Percentiles rank a stretch among this genome's conserved stretches.
These are phyloP conservation scores for Penicillium paradoxum DNA, from an alignment of 495 filamentous ascomycete genomes.

Conservation along the genomic window DNA sequence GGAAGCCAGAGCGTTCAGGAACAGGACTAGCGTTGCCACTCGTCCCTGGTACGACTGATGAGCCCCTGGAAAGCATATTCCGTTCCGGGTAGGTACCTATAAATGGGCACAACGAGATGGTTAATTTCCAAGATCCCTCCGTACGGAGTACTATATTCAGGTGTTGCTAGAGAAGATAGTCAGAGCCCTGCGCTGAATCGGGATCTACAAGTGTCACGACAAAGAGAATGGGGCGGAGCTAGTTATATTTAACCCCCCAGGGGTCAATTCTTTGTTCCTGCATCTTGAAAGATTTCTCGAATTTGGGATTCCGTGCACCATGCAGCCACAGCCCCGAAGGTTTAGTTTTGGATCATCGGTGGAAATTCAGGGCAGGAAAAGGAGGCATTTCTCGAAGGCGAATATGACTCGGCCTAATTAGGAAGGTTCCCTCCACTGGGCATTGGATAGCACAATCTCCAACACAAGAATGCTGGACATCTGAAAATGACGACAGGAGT, in stretches of 20 bases:
- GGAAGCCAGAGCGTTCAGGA: conserved; percentile 27
- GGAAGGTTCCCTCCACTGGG: too few relatives aligned
- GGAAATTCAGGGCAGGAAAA: not conserved
- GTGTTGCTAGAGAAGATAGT: not conserved
- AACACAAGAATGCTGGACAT: conserved; percentile 13
- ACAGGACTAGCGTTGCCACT: conserved; percentile 32
- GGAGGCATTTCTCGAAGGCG: too few relatives aligned
- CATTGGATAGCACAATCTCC: conserved; percentile 4
- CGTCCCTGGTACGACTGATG: conserved; percentile 16
- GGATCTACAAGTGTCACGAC: not conserved
- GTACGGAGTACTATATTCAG: not conserved
- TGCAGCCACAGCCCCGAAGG: not conserved
- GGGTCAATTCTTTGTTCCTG: not conserved
- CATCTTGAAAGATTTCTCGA: not conserved
- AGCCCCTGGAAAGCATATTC: conserved; percentile 2
- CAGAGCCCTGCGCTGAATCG: not conserved
- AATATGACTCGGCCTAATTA: too few relatives aligned
- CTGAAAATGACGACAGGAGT: conserved; percentile 7
- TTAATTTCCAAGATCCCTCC: too few relatives aligned
- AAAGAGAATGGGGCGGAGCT: conserved; percentile 1
- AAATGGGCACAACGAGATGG: too few relatives aligned
- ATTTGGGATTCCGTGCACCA: not conserved
- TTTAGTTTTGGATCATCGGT: too few relatives aligned
- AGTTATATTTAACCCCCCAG: not conserved
- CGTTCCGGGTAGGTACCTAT: too few relatives aligned